Conservation (phyloP, 2,329 filamentous ascomycete genomes). For the Cordyceps cateniannulata region DNA sequence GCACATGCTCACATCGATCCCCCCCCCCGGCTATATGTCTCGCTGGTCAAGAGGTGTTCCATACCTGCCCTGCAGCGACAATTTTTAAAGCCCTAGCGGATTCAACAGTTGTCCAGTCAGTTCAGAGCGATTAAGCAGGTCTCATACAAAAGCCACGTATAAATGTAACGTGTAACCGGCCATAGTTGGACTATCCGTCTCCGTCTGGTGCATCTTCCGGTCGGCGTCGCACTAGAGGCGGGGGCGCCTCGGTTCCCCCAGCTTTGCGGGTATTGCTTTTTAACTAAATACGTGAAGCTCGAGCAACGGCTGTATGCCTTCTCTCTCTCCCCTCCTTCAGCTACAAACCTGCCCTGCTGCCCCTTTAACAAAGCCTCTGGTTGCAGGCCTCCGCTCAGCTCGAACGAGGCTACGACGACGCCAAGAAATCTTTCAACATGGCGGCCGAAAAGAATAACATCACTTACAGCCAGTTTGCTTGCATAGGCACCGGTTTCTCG, state of each 20-base stretch:
- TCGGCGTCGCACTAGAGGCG: constrained; percentile 1
- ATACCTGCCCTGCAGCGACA: neutral
- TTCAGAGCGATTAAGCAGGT: neutral
- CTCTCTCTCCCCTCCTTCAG: neutral
- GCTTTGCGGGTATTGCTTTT: neutral
- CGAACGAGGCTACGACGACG: neutral
- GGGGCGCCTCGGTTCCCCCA: constrained; percentile 6
- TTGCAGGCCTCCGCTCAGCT: neutral
- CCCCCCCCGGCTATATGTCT: neutral
- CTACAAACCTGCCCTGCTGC: neutral
- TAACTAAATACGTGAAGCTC: neutral
- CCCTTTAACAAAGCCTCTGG: neutral
- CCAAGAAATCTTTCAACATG: neutral
- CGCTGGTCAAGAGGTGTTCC: neutral
- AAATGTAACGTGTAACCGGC: neutral
- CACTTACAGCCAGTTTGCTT: constrained; percentile 33
- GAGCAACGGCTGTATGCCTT: neutral
- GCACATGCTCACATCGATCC: neutral
- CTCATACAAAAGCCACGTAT: neutral
- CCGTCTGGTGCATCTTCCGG: neutral
- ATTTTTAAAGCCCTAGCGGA: neutral
- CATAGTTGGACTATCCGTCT: neutral
- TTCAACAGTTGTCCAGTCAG: neutral
- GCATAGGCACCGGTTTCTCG: constrained; percentile 55
- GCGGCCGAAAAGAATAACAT: constrained; percentile 6